These are phyloP conservation scores for Posidonia oceanica DNA, from an alignment of 116 monocot genomes.

Conservation along the genomic window DNA sequence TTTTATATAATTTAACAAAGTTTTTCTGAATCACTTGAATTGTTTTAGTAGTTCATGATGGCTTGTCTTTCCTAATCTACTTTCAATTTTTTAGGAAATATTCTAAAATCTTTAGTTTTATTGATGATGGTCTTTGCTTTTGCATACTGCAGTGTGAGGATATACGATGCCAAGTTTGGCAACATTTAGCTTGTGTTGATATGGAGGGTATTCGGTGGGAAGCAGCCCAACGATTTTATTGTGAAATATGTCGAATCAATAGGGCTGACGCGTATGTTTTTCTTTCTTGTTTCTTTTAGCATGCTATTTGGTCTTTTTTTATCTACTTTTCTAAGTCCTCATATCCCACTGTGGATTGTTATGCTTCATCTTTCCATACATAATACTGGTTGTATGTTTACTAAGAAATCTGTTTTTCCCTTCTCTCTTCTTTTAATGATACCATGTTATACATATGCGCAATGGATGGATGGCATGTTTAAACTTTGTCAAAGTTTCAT, in stretches of 20 bases:
- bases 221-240: conserved; percentile 49
- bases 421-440: neutral
- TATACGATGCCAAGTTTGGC: conserved; percentile 54
- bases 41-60: too few species aligned
- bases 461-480: too few species aligned
- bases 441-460: neutral
- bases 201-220: conserved; percentile 43
- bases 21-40: too few species aligned
- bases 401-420: neutral
- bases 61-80: too few species aligned
- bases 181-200: conserved; percentile 74
- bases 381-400: too few species aligned
- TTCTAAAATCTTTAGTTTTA: neutral
- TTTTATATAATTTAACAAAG: too few species aligned
- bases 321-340: neutral
- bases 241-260: conserved; percentile 74
- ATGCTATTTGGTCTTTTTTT: neutral
- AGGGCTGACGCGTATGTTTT: conserved; percentile 64
- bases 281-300: neutral
- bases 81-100: neutral
- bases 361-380: neutral
- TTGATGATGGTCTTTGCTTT: neutral
- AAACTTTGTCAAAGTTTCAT: too few species aligned
- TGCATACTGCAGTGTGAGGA: conserved; percentile 66
- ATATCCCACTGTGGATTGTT: neutral